Evolutionary conservation across 305 asterid genomes (phyloP).

Genomic region (Rubia balearica): DNA sequence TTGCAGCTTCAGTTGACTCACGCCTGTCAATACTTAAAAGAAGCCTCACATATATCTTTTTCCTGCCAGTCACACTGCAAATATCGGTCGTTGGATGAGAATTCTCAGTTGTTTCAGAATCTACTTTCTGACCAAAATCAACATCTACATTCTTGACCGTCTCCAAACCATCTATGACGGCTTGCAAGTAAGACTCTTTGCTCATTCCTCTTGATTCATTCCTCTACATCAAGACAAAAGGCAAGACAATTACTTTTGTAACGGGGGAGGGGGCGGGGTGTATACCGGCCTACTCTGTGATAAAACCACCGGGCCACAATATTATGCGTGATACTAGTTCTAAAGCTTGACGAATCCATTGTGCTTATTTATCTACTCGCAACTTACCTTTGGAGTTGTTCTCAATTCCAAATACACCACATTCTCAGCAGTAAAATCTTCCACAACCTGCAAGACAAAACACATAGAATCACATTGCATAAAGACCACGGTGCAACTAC

Average conservation of each 20-base stretch:
- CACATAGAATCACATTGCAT: constrained; percentile 1
- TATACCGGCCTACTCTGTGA: too few relatives aligned
- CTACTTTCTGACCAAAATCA: constrained; percentile 33
- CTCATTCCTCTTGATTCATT: constrained; percentile 81
- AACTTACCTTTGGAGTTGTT: constrained; percentile 78
- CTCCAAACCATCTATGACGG: constrained; percentile 68
- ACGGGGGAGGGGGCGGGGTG: not conserved
- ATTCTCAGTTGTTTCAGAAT: constrained; percentile 26
- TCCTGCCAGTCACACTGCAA: constrained; percentile 30
- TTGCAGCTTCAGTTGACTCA: constrained; percentile 78
- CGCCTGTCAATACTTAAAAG: constrained; percentile 93
- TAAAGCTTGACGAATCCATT: not conserved
- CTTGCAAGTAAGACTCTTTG: constrained; percentile 78
- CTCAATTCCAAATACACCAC: constrained; percentile 84
- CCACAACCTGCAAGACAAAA: constrained; percentile 47
- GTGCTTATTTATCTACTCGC: not conserved
- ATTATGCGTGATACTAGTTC: not conserved
- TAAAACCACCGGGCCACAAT: too few relatives aligned
- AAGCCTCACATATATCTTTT: constrained; percentile 71
- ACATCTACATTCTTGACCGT: constrained; percentile 51
- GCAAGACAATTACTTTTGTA: not conserved
- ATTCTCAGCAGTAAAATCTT: constrained; percentile 90
- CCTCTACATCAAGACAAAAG: constrained; percentile 34
- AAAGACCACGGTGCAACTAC: constrained; percentile 2
- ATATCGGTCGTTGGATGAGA: constrained; percentile 19